Evolutionary conservation across 768 basidiomycete genomes (phyloP).

Genomic region (Leccinum subgranulosum): DNA sequence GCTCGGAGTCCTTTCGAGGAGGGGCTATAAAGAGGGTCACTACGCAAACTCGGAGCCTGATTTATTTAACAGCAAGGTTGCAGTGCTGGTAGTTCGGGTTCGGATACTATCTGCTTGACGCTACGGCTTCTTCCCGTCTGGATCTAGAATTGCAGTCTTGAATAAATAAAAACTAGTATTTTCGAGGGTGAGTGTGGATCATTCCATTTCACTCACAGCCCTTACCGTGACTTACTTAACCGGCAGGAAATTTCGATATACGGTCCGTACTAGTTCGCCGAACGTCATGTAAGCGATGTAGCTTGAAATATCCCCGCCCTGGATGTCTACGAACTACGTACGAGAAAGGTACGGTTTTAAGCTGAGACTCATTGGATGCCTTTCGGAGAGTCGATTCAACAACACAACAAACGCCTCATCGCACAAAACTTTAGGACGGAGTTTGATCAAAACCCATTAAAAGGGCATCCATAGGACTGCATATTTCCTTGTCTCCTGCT

Average conservation of each 20-base stretch:
- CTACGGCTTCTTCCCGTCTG: constrained; percentile 10
- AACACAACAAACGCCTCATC: constrained; percentile 1
- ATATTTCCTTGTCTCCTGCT: constrained; percentile 7
- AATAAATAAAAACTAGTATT: constrained; percentile 11
- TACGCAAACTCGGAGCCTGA: constrained; percentile 3
- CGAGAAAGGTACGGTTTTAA: constrained; percentile 9
- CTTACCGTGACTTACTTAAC: constrained; percentile 2
- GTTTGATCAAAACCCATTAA: constrained; percentile 28
- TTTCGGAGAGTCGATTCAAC: not conserved
- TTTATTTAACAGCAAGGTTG: constrained; percentile 28
- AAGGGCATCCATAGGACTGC: constrained; percentile 10
- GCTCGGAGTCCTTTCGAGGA: constrained; percentile 9
- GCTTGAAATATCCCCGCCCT: not conserved
- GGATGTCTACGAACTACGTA: not conserved
- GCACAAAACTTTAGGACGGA: constrained; percentile 25
- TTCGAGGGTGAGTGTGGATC: constrained; percentile 28
- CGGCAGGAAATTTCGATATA: constrained; percentile 5
- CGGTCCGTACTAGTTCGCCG: constrained; percentile 21
- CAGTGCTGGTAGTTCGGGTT: constrained; percentile 19
- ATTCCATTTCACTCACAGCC: constrained; percentile 19
- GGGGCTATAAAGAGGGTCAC: constrained; percentile 20
- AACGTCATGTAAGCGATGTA: not conserved
- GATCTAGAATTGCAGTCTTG: constrained; percentile 1
- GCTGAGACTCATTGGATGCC: constrained; percentile 7
- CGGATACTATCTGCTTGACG: constrained; percentile 24